A percentile compares a stretch with the other conserved stretches of the same genome.
Conservation (phyloP, 345 rosid genomes). For the Passiflora organensis region DNA sequence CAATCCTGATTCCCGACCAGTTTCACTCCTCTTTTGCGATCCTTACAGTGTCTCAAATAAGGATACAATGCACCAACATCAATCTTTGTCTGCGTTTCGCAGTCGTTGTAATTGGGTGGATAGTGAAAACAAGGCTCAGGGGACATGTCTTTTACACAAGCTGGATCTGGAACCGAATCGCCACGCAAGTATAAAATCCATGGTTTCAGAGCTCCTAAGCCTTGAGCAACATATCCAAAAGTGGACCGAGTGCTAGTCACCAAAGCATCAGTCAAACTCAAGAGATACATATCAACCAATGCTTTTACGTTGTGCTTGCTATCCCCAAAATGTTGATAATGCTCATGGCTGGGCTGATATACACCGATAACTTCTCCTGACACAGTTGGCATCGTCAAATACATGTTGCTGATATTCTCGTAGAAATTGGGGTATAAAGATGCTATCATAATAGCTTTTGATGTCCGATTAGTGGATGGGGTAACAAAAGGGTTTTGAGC, state of each 20-base stretch:
- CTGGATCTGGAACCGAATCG: not conserved
- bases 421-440: conserved; percentile 12
- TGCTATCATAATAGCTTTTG: conserved; percentile 3
- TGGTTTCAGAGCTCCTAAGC: conserved; percentile 19
- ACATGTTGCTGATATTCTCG: conserved; percentile 9
- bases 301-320: conserved; percentile 21
- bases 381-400: conserved; percentile 15
- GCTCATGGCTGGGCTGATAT: conserved; percentile 23
- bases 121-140: conserved; percentile 23
- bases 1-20: not conserved
- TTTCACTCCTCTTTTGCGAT: conserved; percentile 6
- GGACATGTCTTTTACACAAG: conserved; percentile 12
- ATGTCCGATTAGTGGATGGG: not conserved
- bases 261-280: conserved; percentile 14
- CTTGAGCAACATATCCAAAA: conserved; percentile 25
- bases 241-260: conserved; percentile 22
- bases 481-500: not conserved
- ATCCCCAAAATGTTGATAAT: conserved; percentile 15
- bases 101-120: conserved; percentile 11
- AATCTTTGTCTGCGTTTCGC: not conserved
- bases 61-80: not conserved
- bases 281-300: conserved; percentile 18
- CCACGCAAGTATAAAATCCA: conserved; percentile 17
- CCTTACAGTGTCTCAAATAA: conserved; percentile 18
- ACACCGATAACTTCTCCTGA: conserved; percentile 18